Conservation (phyloP, 2,329 filamentous ascomycete species). For the Aaosphaeria pasadenensis region DNA sequence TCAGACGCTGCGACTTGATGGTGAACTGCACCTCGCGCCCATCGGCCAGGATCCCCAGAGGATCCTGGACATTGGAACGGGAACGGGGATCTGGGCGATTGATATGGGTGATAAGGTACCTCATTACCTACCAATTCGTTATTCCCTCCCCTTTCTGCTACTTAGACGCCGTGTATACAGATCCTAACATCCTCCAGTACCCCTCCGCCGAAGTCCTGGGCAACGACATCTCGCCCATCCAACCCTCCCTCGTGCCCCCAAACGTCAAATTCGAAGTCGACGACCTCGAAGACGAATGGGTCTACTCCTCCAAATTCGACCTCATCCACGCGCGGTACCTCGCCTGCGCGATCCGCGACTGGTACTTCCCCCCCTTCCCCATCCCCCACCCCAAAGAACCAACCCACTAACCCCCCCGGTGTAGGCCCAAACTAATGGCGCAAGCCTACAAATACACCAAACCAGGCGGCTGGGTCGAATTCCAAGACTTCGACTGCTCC, state of each 20-base stretch:
- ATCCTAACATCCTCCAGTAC: constrained; percentile 6
- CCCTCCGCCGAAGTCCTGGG: constrained; percentile 32
- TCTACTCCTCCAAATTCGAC: constrained; percentile 25
- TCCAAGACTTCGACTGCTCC: constrained; percentile 22
- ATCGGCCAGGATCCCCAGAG: constrained; percentile 17
- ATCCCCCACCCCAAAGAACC: not conserved
- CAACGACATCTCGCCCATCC: constrained; percentile 38
- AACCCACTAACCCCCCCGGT: constrained; percentile 13
- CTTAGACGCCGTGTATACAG: not conserved
- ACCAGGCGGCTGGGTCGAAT: constrained; percentile 32
- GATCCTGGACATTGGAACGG: constrained; percentile 18
- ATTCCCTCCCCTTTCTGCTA: too few relatives aligned
- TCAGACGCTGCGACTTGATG: constrained; percentile 14
- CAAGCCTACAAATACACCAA: constrained; percentile 38
- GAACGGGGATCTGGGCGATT: constrained; percentile 24
- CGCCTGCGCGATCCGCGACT: constrained; percentile 27
- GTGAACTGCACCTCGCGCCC: constrained; percentile 20
- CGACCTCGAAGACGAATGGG: constrained; percentile 38
- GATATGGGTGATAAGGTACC: constrained; percentile 13
- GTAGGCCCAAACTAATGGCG: constrained; percentile 18
- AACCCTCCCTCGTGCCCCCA: constrained; percentile 37
- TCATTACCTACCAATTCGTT: not conserved
- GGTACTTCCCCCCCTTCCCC: constrained; percentile 3
- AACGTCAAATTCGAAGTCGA: constrained; percentile 40
- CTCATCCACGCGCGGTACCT: constrained; percentile 30